A percentile compares a stretch with the other conserved stretches of the same genome.
Evolutionary conservation across 1,284 basidiomycete genomes (phyloP).

Genomic region (Ganoderma meredithae): DNA sequence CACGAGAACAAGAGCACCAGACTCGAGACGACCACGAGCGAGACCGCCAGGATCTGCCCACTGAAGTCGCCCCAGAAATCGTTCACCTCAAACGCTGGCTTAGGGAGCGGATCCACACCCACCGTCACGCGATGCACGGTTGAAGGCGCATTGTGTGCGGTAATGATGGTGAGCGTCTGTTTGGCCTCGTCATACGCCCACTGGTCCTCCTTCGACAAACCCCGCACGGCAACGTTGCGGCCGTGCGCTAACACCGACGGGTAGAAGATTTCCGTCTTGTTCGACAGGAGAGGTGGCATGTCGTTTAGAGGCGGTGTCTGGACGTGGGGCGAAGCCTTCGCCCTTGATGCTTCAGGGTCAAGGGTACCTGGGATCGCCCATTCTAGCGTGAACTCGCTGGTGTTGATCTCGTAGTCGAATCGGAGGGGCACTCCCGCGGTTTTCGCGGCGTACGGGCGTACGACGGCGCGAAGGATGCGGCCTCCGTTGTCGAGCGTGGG

Average conservation of each 20-base stretch:
- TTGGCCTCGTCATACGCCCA: conserved; percentile 62
- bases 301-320: conserved; percentile 48
- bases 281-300: conserved; percentile 51
- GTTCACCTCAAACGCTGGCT: conserved; percentile 61
- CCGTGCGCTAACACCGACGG: conserved; percentile 68
- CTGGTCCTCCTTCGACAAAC: conserved; percentile 54
- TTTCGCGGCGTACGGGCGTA: conserved; percentile 83
- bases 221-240: conserved; percentile 63
- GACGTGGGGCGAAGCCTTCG: conserved; percentile 31
- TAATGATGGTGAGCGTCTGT: conserved; percentile 74
- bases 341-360: conserved; percentile 11
- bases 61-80: conserved; percentile 72
- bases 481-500: conserved; percentile 81
- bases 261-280: conserved; percentile 83
- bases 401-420: conserved; percentile 78
- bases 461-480: conserved; percentile 79
- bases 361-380: conserved; percentile 56
- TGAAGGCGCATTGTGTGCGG: conserved; percentile 51
- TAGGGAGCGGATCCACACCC: conserved; percentile 59
- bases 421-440: conserved; percentile 73
- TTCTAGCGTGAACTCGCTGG: conserved; percentile 65
- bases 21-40: background rate
- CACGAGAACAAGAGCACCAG: conserved; percentile 12
- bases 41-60: conserved; percentile 15
- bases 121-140: conserved; percentile 58